Conservation (phyloP, 345 rosid genomes). For the Psidium friedrichsthalianum region DNA sequence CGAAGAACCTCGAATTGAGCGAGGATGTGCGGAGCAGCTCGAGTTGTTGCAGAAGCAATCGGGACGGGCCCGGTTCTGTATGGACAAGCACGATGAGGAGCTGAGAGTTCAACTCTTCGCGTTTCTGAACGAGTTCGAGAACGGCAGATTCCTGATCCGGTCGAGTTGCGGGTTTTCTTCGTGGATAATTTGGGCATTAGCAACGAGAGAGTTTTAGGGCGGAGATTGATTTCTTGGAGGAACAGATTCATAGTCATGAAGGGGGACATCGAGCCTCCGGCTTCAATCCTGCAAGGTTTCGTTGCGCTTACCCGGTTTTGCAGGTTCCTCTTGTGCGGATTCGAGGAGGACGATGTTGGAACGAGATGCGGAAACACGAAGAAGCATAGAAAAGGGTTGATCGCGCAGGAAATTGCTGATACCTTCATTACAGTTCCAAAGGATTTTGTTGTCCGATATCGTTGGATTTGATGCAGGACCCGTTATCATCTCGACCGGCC, state of each 20-base stretch:
- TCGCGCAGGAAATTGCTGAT: slow-evolving; percentile 60
- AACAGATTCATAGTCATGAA: slow-evolving; percentile 73
- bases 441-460: slow-evolving; percentile 89
- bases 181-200: slow-evolving; percentile 44
- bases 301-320: slow-evolving; percentile 71
- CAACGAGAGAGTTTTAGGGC: slow-evolving; percentile 45
- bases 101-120: slow-evolving; percentile 38
- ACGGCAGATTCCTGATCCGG: slow-evolving; percentile 32
- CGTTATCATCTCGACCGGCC: slow-evolving; percentile 78
- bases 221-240: slow-evolving; percentile 87
- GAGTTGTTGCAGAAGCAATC: slow-evolving; percentile 61
- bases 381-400: slow-evolving; percentile 51
- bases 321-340: slow-evolving; percentile 71
- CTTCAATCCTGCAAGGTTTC: slow-evolving; percentile 71
- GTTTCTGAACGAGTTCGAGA: slow-evolving; percentile 60
- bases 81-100: slow-evolving; percentile 65
- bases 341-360: slow-evolving; percentile 45
- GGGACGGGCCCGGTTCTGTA: slow-evolving; percentile 34
- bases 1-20: slow-evolving; percentile 38
- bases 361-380: slow-evolving; percentile 30
- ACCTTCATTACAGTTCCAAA: slow-evolving; percentile 57
- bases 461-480: slow-evolving; percentile 86
- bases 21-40: slow-evolving; percentile 78
- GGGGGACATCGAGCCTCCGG: slow-evolving; percentile 84
- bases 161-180: slow-evolving; percentile 39